phyloP scores from a whole-genome alignment of 2,329 filamentous ascomycete genomes.

The Aulographum hederae region DNA sequence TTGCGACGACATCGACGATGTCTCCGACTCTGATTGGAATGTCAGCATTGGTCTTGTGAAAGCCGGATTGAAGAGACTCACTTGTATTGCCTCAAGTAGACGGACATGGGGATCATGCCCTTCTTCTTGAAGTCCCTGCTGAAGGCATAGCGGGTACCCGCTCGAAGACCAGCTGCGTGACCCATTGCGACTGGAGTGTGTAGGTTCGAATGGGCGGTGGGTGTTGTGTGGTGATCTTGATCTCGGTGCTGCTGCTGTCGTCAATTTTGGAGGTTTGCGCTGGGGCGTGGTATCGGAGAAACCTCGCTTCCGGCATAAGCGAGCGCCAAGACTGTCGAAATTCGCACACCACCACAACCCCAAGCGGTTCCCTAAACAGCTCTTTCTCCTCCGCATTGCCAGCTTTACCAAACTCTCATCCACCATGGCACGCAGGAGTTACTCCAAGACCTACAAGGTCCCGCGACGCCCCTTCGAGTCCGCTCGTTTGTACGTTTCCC shows the following conservation, averaged over 20 bases:
- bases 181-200: constrained; percentile 26
- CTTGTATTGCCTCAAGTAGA: constrained; percentile 90
- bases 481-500: constrained; percentile 95
- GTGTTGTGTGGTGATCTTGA: constrained; percentile 5
- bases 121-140: constrained; percentile 86
- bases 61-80: constrained; percentile 24
- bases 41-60: constrained; percentile 30
- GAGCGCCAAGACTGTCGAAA: too few species aligned
- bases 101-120: constrained; percentile 83
- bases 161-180: constrained; percentile 30
- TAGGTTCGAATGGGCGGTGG: constrained; percentile 5
- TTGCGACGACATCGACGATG: constrained; percentile 96
- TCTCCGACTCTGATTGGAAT: constrained; percentile 82
- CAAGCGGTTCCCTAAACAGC: too few species aligned
- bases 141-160: constrained; percentile 49
- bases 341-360: too few species aligned
- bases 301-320: too few species aligned
- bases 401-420: constrained; percentile 16
- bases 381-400: too few species aligned
- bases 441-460: constrained; percentile 99
- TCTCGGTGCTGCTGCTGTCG: background rate
- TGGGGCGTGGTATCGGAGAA: too few species aligned
- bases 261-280: background rate
- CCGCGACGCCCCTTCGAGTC: constrained; percentile 97
- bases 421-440: constrained; percentile 41